Evolutionary conservation across 306 rosid species (phyloP).

Genomic region (Clitoria ternatea): DNA sequence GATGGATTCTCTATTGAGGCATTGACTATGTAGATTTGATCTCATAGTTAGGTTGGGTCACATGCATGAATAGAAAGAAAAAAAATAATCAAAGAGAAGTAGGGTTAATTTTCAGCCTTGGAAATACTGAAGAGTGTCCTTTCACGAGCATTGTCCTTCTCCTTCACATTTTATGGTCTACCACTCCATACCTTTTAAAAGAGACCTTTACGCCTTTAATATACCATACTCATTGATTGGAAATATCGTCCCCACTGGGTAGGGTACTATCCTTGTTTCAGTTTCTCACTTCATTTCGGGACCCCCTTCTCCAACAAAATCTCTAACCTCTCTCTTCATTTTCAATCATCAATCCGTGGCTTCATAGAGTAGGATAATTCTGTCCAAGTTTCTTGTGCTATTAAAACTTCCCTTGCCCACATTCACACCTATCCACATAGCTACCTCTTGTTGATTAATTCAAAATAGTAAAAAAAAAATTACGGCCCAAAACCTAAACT

Average conservation of each 20-base stretch:
- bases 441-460: neutral
- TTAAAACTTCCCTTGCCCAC: neutral
- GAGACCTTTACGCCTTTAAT: slow-evolving; percentile 44
- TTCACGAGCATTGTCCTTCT: slow-evolving; percentile 52
- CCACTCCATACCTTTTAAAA: slow-evolving; percentile 28
- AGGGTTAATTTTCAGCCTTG: neutral
- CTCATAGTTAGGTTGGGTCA: slow-evolving; percentile 44
- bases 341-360: neutral
- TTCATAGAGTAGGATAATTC: neutral
- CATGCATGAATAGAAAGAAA: slow-evolving; percentile 33
- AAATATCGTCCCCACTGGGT: slow-evolving; percentile 13
- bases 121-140: slow-evolving; percentile 12
- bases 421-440: neutral
- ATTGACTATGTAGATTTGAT: slow-evolving; percentile 21
- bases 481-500: neutral
- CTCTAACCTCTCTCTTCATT: neutral
- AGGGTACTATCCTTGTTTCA: neutral
- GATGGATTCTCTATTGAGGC: slow-evolving; percentile 21
- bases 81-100: neutral
- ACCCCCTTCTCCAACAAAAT: neutral
- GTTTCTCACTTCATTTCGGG: slow-evolving; percentile 4
- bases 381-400: too few species aligned
- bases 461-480: neutral
- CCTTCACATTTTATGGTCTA: neutral
- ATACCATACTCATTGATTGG: slow-evolving; percentile 25